Evolutionary conservation across 169 alveolate species (phyloP).

Genomic region (Cryptosporidium ryanae): DNA sequence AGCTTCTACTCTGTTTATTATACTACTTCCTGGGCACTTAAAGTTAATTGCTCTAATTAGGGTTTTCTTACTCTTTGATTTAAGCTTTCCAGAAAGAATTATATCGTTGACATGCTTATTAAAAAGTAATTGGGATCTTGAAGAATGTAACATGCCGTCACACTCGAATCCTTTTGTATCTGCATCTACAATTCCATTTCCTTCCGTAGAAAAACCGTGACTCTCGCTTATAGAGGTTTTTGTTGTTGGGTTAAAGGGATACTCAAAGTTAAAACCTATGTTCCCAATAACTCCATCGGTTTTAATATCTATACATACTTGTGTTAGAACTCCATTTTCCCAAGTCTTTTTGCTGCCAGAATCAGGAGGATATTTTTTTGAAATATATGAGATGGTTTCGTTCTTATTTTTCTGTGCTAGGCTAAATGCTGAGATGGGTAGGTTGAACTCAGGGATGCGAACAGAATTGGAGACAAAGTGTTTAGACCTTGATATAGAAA

Average conservation of each 20-base stretch:
- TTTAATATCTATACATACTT: constrained; percentile 43
- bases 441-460: constrained; percentile 21
- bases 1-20: constrained; percentile 65
- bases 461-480: constrained; percentile 15
- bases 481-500: constrained; percentile 1
- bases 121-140: constrained; percentile 52
- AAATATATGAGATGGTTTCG: not conserved
- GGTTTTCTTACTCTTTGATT: constrained; percentile 52
- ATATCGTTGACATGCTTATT: constrained; percentile 57
- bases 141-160: constrained; percentile 61
- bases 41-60: constrained; percentile 50
- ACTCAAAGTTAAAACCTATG: constrained; percentile 38
- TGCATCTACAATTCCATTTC: constrained; percentile 48
- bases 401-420: constrained; percentile 9
- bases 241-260: constrained; percentile 54
- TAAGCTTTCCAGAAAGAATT: constrained; percentile 30
- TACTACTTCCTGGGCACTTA: constrained; percentile 59
- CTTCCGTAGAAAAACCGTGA: constrained; percentile 50
- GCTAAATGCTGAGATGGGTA: constrained; percentile 39
- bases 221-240: not conserved
- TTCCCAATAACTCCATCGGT: constrained; percentile 33
- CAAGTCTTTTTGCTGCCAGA: constrained; percentile 16
- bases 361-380: constrained; percentile 41
- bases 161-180: constrained; percentile 42
- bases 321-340: constrained; percentile 55